Evolutionary conservation across 108 stramenopile genomes (phyloP), one percentile per base, ranked within the genome.

Genomic region (Pseudonitzschia multiseries): DNA sequence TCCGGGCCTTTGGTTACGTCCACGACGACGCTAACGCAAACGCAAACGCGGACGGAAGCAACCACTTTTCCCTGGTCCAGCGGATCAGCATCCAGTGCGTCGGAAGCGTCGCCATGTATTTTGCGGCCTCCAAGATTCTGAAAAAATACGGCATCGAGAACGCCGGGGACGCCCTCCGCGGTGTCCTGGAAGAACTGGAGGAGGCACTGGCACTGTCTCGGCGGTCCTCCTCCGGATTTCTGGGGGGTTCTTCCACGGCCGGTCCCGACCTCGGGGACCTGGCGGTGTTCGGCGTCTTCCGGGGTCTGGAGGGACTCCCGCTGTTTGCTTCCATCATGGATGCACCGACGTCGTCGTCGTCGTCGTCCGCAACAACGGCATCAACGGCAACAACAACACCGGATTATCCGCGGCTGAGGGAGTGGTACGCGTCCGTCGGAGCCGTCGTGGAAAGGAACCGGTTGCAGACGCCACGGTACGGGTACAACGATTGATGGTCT

Each of bases 21-120:
- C 77, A 89, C 15, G 41, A 82, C 27, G 26, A 59, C n/a, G 14
- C n/a, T n/a, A n/a, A n/a, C n/a, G n/a, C n/a, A n/a, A n/a, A n/a
- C n/a, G n/a, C n/a, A n/a, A n/a, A n/a, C n/a, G n/a, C n/a, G n/a
- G n/a, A 21, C 4, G 50, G 50, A 3, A n/a, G 22, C 9, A 74
- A 78, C 46, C 56, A 74, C 10, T 96, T 93, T 71, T 78, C 83
- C 1, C 28, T 66, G n/a, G 18, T 83, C 5, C 86, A 93, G 84
- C 83, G 82, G 59, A 46, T 87, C 29, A 48, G 78, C 18, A 91
- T 94, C 75, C 87, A 81, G 52, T 71, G 15, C 18, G 33, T 91
- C 60, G 97, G 97, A 22, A 84, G 92, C 1, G 36, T 91, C 41
- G 93, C 92, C 48, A 97, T 97, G 97, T 94, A 90, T 69, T 70